These are phyloP conservation scores for Phytophthora colocasiae DNA, from an alignment of 352 stramenopile genomes.

Conservation along the genomic window DNA sequence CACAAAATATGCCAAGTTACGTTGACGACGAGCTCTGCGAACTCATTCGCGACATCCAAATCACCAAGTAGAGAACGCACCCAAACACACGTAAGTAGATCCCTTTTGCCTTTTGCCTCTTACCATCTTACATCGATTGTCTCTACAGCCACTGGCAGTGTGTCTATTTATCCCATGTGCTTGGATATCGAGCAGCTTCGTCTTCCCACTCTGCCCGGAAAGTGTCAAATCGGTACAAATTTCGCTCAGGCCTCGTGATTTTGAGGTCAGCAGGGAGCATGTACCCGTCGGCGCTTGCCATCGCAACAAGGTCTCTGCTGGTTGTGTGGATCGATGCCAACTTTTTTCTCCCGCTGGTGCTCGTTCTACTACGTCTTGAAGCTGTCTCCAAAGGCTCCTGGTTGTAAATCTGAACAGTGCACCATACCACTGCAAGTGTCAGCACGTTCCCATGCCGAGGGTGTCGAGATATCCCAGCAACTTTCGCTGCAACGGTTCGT, in stretches of 20 bases:
- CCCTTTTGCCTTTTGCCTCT: slow-evolving; percentile 13
- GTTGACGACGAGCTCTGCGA: slow-evolving; percentile 60
- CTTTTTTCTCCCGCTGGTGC: slow-evolving; percentile 35
- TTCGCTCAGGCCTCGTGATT: slow-evolving; percentile 66
- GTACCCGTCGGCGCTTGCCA: slow-evolving; percentile 31
- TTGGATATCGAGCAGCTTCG: slow-evolving; percentile 62
- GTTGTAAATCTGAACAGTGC: slow-evolving; percentile 82
- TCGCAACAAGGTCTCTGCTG: slow-evolving; percentile 38
- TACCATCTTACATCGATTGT: slow-evolving; percentile 2
- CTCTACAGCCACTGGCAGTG: slow-evolving; percentile 5
- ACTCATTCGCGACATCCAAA: slow-evolving; percentile 61
- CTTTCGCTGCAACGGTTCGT: slow-evolving; percentile 76
- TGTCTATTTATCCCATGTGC: slow-evolving; percentile 57
- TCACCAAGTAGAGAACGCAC: slow-evolving; percentile 40
- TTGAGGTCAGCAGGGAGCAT: slow-evolving; percentile 63
- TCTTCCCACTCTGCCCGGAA: slow-evolving; percentile 81
- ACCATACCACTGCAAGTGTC: slow-evolving; percentile 77
- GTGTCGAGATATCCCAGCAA: slow-evolving; percentile 53
- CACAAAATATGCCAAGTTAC: slow-evolving; percentile 36
- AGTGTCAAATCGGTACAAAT: slow-evolving; percentile 80
- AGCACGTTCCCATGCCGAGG: slow-evolving; percentile 62
- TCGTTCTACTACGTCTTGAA: slow-evolving; percentile 32
- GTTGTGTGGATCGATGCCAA: slow-evolving; percentile 29
- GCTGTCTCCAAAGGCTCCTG: slow-evolving; percentile 28
- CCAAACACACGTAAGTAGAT: slow-evolving; percentile 29